Base-by-base conservation (phyloP, 331 rosid species). In the Acacia concinna region DNA sequence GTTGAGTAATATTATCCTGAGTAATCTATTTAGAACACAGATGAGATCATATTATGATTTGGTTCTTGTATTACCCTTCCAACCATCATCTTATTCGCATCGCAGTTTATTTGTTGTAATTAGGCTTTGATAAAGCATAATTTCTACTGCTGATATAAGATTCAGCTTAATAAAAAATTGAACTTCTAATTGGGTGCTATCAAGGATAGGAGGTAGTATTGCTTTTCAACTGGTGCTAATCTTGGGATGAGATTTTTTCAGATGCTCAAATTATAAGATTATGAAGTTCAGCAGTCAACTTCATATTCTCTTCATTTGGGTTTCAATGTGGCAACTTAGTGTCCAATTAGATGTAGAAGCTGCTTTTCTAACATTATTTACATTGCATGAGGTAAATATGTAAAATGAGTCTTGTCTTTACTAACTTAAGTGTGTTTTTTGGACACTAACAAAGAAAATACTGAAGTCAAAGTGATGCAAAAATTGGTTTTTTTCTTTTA, bases 21-120 rank as follows among this genome's bases (percentile, higher is more conserved):
- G 75, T 66, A 18, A 34, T 73, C 32, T 38, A 73, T 68, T 68
- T 54, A 32, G 75, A 57, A 81, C 67, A 34, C 37, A 8, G 67
- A 27, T 75, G 56, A 68, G 47, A 75, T 34, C 63, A 37, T 67
- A 13, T 68, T 34, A 41, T 13, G 46, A 47, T 25, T 31, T 17
- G 71, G 67, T 67, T 68, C 15, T 74, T 30, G 62, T 6, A 60
- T 60, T 40, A 40, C 9, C 13, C 23, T 41, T 73, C 27, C 63
- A 37, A 35, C 68, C 2, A 35, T 14, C 15, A 27, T 51, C 25
- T 9, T 23, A 25, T 52, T 23, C 31, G 63, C 17, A 27, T 35
- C 44, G 30, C 68, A 64, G 4, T 32, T 64, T 32, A 25, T 41
- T 41, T 38, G 47, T 11, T 20, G n/a, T 68, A 8, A 34, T 64